Evolutionary conservation across 2,329 filamentous ascomycete species (phyloP), one percentile per base, ranked within the genome.

Genomic region (Raffaelea albimanens): DNA sequence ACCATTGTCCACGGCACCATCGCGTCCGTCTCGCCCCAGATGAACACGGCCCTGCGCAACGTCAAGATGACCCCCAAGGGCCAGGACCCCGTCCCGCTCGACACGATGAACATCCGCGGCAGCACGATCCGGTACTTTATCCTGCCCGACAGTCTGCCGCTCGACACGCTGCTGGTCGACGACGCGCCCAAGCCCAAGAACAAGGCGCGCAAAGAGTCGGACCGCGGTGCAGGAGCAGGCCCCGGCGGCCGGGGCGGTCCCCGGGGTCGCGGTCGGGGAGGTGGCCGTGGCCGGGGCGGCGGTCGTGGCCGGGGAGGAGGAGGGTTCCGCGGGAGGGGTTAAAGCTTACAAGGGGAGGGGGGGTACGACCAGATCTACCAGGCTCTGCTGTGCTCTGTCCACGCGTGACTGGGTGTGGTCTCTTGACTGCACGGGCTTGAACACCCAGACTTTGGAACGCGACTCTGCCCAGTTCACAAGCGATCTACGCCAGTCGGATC

Each of bases 131-230:
- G 93, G 67, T 96, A 96, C 71, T 91, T 86, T 65, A 95, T 98
- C 64, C 83, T 98, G 11, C 93, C 93, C 48, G 93, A 98, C 71
- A 93, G 87, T 54, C 77, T 98, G 60, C 91, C 91, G 36, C 78
- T 98, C 55, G 93, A 98, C 67, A 96, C 91, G 38, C 78, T 98
- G 46, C 78, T 98, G 53, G 89, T 98, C 58, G 93, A 98, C 65
- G 93, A 98, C 69, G 82, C 88, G 60, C 89, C 91, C 45, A 98
- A 98, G 75, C 91, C 93, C 52, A 97, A 97, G 85, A 98, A 98
- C 73, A 98, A 98, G 82, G 91, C 93, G 22, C 81, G 91, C 63
- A 98, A 98, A 76, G 93, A 97, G 71, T 76, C 75, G 29, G 78
- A 80, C 50, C 72, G 82, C 43, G 25, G 25, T 13, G 25, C 25